A percentile compares a stretch with the other conserved stretches of the same genome.
phyloP scores from a whole-genome alignment of 371 early-diverging fungal species.

The Cladochytrium tenue region DNA sequence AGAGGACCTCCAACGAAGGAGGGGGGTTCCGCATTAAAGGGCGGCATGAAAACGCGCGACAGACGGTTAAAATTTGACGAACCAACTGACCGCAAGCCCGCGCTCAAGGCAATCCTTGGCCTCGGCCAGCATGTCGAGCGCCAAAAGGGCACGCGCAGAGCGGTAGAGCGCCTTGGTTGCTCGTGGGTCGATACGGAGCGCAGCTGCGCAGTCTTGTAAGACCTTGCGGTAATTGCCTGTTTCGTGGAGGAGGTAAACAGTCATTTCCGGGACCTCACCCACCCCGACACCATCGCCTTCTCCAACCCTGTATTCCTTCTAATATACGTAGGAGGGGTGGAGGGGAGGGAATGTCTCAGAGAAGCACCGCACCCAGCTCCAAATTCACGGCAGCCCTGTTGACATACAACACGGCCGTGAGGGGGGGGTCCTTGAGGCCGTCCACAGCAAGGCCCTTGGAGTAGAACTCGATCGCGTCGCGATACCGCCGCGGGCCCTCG shows the following conservation, averaged over 20 bases:
- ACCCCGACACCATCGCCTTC: no score
- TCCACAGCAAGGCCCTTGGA: constrained; percentile 82
- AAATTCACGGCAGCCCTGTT: constrained; percentile 94
- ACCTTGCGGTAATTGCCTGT: constrained; percentile 80
- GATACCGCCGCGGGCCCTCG: constrained; percentile 63
- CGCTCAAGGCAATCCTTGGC: constrained; percentile 81
- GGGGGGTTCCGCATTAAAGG: background rate
- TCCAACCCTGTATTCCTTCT: no score
- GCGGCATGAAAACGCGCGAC: no score
- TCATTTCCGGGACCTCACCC: no score
- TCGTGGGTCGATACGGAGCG: constrained; percentile 73
- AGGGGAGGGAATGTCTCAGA: background rate
- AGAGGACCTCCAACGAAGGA: background rate
- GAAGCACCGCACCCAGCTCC: constrained; percentile 66
- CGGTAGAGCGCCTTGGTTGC: constrained; percentile 92
- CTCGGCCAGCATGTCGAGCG: constrained; percentile 78
- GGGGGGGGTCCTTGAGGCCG: constrained; percentile 65
- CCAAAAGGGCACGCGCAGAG: constrained; percentile 77
- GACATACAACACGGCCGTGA: constrained; percentile 75
- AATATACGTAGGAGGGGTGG: background rate
- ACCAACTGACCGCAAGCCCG: constrained; percentile 52
- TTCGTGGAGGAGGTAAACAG: no score
- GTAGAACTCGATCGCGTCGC: constrained; percentile 84
- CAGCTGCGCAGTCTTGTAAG: constrained; percentile 84
- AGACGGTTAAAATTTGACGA: no score